Evolutionary conservation across 164 flowering plant genomes (phyloP).

Genomic region (Berberis vulgaris): DNA sequence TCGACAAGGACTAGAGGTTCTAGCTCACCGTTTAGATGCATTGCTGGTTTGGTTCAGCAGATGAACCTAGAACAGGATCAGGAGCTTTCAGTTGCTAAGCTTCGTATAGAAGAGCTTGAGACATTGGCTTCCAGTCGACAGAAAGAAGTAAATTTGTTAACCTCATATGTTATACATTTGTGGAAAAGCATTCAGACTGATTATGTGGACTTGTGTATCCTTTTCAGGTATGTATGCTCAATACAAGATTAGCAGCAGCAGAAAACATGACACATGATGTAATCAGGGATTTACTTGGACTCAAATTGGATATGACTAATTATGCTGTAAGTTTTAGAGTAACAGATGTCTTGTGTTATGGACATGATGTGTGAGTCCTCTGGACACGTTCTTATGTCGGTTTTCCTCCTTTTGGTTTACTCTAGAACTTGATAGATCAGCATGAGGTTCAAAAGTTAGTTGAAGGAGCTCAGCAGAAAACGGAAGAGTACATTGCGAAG

Average conservation of each 20-base stretch:
- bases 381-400: neutral
- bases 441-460: slow-evolving; percentile 50
- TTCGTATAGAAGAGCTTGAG: slow-evolving; percentile 64
- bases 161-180: neutral
- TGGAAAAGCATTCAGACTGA: neutral
- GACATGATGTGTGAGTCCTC: neutral
- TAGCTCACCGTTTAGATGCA: slow-evolving; percentile 89
- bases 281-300: slow-evolving; percentile 84
- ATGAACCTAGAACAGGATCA: slow-evolving; percentile 75
- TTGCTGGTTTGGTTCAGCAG: slow-evolving; percentile 66
- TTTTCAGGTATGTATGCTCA: slow-evolving; percentile 59
- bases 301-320: slow-evolving; percentile 76
- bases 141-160: slow-evolving; percentile 51
- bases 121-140: slow-evolving; percentile 47
- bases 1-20: slow-evolving; percentile 69
- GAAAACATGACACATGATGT: slow-evolving; percentile 98
- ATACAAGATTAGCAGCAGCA: slow-evolving; percentile 72
- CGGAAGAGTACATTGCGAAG: slow-evolving; percentile 40
- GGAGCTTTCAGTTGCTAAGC: slow-evolving; percentile 54
- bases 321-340: slow-evolving; percentile 59
- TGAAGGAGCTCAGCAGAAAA: slow-evolving; percentile 54
- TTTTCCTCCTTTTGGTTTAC: slow-evolving; percentile 7
- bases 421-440: slow-evolving; percentile 63
- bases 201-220: neutral
- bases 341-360: neutral